Base-by-base conservation (phyloP, 2,329 filamentous ascomycete genomes). In the Diaporthe longicolla region DNA sequence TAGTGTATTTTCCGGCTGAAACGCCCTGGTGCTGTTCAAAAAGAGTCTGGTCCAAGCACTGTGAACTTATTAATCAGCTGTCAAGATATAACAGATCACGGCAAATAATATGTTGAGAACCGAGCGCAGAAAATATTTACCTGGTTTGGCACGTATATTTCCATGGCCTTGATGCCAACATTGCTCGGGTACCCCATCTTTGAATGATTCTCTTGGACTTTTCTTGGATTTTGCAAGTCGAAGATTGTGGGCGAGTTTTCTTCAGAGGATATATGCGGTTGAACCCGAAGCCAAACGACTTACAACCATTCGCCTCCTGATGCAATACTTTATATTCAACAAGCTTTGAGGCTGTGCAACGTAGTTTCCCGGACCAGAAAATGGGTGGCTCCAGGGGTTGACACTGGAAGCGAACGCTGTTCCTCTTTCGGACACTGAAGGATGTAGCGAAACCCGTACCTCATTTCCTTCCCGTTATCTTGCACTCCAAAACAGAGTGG, bases 111-210 rank as follows among this genome's bases (percentile, higher is more conserved):
- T 7, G 3, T 19, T 43, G 4, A 15, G 13, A 7, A 15, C 7
- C 15, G 6, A 7, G 6, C 19, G 40, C 13, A 3, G 4, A 43
- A 6, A 35, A 32, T 45, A 86, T 91, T 77, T 85, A 95, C 94
- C 91, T 95, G 94, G 83, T 89, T 93, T 78, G 94, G 94, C 82
- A 95, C 94, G 85, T 97, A 97, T 82, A 97, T 91, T 84, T 96
- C 94, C 85, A 96, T 94, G 92, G 93, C 94, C 88, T 96, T 96
- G 83, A 97, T 95, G 89, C 94, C 94, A 85, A 97, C 93, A 87
- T 95, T 96, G 85, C 95, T 91, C 77, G 94, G 93, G 85, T 93
- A 83, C 82, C 93, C 89, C 93, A 95, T 95, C 74, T 76, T 87
- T 86, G 80, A 63, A 17, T 15, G 29, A 58, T 5, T 54, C 13